Base-by-base conservation (phyloP, 805 yeast species). In the Yamadazyma kitorensis region DNA sequence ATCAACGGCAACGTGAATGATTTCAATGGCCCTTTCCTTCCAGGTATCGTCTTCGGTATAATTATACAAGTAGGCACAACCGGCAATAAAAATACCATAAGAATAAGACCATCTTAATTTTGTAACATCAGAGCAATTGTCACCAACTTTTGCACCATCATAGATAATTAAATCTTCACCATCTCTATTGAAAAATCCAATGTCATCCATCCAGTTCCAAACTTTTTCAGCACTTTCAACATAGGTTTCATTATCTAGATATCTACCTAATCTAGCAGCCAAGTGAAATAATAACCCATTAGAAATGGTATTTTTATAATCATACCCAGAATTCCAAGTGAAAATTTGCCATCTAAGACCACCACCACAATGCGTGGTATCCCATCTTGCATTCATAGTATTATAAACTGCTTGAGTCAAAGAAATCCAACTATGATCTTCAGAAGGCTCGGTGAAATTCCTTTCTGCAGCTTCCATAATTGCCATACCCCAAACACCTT, bases 331-430 rank as follows among this genome's bases (percentile, higher is more conserved):
- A 57, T 91, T 91, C 95, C 96, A 89, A 37, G 81, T 72, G 65
- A 82, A 91, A 51, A 91, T 91, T 67, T 91, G 98, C 98, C 98
- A 91, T 60, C 97, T 72, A 41, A 91, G 64, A 1, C 98, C 98
- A 39, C 98, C 98, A 27, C 70, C 74, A 64, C 98, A 91, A 36
- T 67, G 51, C 3, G 48, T 54, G 6, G 55, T 46, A 57, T 89
- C 96, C 98, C 98, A 91, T 57, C 97, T 76, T 19, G 70, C 62
- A 24, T 85, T 80, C 95, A 91, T 89, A 22, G 95, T 82, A 57
- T 89, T 86, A 65, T 82, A 91, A 11, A 86, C 84, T 3, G 95
- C 95, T 61, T 87, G 95, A 0, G 94, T 85, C 52, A 89, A 65
- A 34, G 78, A 73, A 20, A 87, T 70, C 97, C 97, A 91, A 38